A percentile compares a stretch with the other conserved stretches of the same genome.
Conservation (phyloP, 2,329 filamentous ascomycete genomes). For the Pseudogymnoascus verrucosus region DNA sequence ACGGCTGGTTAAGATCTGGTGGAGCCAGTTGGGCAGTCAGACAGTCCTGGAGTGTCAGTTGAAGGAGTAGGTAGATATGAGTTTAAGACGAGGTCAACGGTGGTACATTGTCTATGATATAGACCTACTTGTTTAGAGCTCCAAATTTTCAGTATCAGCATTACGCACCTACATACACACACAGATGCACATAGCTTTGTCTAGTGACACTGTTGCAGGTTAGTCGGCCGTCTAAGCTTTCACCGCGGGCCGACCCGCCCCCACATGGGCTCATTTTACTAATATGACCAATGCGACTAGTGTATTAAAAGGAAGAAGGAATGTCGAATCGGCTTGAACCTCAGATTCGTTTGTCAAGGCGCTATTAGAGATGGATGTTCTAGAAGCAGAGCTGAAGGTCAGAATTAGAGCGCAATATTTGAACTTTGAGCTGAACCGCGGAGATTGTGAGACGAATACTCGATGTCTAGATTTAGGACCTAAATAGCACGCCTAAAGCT, state of each 20-base stretch:
- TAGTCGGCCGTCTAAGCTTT: neutral
- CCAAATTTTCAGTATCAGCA: neutral
- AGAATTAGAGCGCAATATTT: no score
- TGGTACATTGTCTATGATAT: neutral
- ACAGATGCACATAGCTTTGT: neutral
- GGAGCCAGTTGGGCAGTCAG: conserved; percentile 6
- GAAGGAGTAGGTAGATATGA: neutral
- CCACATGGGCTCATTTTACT: neutral
- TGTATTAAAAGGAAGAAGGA: neutral
- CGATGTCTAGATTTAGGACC: neutral
- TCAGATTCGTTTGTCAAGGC: no score
- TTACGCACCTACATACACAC: neutral
- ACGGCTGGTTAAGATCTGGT: conserved; percentile 14
- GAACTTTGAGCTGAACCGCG: no score
- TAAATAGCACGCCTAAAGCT: neutral
- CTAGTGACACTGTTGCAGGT: neutral
- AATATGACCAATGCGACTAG: neutral
- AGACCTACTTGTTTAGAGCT: neutral
- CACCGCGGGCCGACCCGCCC: neutral
- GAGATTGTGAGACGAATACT: neutral
- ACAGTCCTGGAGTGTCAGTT: conserved; percentile 15
- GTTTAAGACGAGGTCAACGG: neutral
- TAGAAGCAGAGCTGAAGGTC: no score
- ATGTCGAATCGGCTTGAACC: neutral
- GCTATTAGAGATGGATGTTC: no score